phyloP scores from a whole-genome alignment of 305 asterid species.

The Stenogyne calaminthoides region DNA sequence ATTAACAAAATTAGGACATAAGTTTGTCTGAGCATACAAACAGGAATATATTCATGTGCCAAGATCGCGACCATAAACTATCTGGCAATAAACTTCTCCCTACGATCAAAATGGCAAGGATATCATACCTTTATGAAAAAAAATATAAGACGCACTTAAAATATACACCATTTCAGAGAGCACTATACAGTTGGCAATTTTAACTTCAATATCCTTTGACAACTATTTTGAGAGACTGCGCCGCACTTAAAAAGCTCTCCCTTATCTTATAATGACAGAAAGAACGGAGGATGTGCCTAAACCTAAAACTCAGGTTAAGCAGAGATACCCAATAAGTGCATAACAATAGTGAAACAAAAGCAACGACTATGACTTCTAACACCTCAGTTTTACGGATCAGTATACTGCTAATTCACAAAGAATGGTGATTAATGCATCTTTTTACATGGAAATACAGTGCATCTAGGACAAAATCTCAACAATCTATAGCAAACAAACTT shows the following conservation, averaged over 20 bases:
- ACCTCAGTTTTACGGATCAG: background rate
- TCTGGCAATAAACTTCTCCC: background rate
- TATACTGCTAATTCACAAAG: background rate
- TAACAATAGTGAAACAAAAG: background rate
- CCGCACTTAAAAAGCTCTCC: background rate
- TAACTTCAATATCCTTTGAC: background rate
- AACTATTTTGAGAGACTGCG: constrained; percentile 7
- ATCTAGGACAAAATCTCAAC: background rate
- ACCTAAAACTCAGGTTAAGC: background rate
- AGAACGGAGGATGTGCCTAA: constrained; percentile 15
- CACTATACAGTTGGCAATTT: constrained; percentile 15
- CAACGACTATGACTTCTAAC: background rate
- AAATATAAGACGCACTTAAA: background rate
- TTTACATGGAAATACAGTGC: background rate
- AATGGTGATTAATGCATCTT: background rate
- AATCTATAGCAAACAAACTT: background rate
- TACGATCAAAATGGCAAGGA: background rate
- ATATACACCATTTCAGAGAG: background rate
- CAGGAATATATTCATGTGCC: background rate
- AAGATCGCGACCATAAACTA: background rate
- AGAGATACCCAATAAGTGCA: background rate
- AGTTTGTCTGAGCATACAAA: background rate
- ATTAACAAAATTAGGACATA: background rate
- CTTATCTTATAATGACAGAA: background rate
- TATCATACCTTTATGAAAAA: background rate